Base-by-base conservation (phyloP, 2,329 filamentous ascomycete genomes). In the Uncinocarpus reesii region DNA sequence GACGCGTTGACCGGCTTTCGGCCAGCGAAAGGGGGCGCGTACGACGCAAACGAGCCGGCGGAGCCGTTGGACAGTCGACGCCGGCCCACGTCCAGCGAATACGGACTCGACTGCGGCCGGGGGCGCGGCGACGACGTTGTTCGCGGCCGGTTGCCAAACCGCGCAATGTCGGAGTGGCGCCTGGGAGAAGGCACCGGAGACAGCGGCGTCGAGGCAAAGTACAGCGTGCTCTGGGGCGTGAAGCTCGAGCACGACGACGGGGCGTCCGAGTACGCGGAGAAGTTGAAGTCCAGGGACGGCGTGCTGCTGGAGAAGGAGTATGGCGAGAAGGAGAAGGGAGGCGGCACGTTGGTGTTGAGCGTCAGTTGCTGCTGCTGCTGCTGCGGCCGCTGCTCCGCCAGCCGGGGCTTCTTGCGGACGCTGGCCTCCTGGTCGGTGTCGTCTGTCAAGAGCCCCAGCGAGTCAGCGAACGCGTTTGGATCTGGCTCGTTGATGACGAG, bases 221-320 rank as follows among this genome's bases (percentile, higher is more conserved):
- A 83, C 54, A 84, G 65, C n/a, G 80, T 84, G 62, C 79, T 84
- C 52, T 75, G 75, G 10, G 78, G 75, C 37, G 82, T 81, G 59
- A 82, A 84, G 57, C 71, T 67, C 37, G 68, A 66, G 45, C 61
- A 56, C 40, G 58, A 61, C 48, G 81, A 70, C 13, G 82, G 80
- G 59, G 83, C 78, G 54, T 87, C 82, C 49, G 87, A 82, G 60
- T 83, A 85, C 3, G 80, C 79, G 42, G 80, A 74, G 62, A 84
- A 78, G 57, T 86, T 82, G 35, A 83, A 68, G 18, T 73, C 73
- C 18, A 80, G 76, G 35, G 76, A 76, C 0, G 77, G 35, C 1
- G 48, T 47, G 16, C 62, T 67, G 53, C 67, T 84, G 13, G 83
- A 86, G 67, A 86, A 76, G 32, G 81, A 83, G 59, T 84, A 84